Evolutionary conservation across 1,284 basidiomycete species (phyloP).

Genomic region (Neotropicomus parvogracilis): DNA sequence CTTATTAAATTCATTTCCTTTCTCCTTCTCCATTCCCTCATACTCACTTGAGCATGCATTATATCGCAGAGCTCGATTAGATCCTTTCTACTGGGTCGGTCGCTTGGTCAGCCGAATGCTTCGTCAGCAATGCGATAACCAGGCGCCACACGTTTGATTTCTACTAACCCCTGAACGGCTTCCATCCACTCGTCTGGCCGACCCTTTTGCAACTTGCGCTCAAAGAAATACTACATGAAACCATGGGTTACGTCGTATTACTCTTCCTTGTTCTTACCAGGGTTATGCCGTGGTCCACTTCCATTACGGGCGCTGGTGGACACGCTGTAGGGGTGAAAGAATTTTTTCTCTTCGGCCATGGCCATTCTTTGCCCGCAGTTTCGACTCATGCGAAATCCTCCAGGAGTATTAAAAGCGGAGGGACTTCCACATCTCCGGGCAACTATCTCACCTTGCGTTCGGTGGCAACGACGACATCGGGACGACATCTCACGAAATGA

Average conservation of each 20-base stretch:
- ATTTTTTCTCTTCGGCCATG: conserved; percentile 23
- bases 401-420: conserved; percentile 6
- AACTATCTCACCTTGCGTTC: not conserved
- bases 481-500: conserved; percentile 4
- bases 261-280: not conserved
- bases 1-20: too few species aligned
- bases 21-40: too few species aligned
- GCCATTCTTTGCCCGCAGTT: conserved; percentile 24
- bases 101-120: too few species aligned
- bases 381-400: conserved; percentile 12
- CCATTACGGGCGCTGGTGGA: conserved; percentile 5
- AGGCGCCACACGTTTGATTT: not conserved
- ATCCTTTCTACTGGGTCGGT: too few species aligned
- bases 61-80: too few species aligned
- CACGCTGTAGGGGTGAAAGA: conserved; percentile 29
- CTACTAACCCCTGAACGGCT: not conserved
- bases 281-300: conserved; percentile 1
- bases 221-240: not conserved
- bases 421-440: not conserved
- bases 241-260: conserved; percentile 5
- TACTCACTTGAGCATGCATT: too few species aligned
- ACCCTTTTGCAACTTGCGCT: not conserved
- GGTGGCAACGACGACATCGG: not conserved
- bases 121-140: too few species aligned
- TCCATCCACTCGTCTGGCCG: not conserved